Evolutionary conservation across 2,329 filamentous ascomycete genomes (phyloP).

Genomic region (Paraphoma chrysanthemicola): DNA sequence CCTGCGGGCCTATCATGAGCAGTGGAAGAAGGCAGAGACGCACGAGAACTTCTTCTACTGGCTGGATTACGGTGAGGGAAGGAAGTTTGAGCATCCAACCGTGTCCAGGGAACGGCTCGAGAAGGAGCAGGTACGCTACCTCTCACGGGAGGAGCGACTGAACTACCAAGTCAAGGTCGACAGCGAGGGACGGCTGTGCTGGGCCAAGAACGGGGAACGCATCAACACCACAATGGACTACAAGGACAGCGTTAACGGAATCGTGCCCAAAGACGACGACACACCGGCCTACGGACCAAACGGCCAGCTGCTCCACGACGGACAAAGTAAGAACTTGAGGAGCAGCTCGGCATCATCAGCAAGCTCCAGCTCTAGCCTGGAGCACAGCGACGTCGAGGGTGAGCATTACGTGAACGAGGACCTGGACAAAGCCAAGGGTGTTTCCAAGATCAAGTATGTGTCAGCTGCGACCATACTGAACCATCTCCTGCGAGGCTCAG

Average conservation of each 20-base stretch:
- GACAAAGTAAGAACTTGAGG: slow-evolving; percentile 29
- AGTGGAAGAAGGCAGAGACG: slow-evolving; percentile 80
- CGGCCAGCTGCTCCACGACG: slow-evolving; percentile 29
- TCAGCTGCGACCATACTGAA: slow-evolving; percentile 78
- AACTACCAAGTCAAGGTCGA: slow-evolving; percentile 83
- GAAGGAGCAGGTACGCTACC: slow-evolving; percentile 80
- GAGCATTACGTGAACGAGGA: slow-evolving; percentile 71
- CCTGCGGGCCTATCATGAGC: slow-evolving; percentile 78
- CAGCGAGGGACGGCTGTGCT: slow-evolving; percentile 75
- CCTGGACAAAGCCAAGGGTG: slow-evolving; percentile 66
- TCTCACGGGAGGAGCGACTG: slow-evolving; percentile 81
- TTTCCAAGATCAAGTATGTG: slow-evolving; percentile 69
- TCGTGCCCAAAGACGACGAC: slow-evolving; percentile 52
- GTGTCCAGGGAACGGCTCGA: slow-evolving; percentile 79
- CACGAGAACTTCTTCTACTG: slow-evolving; percentile 94
- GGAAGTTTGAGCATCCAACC: slow-evolving; percentile 69
- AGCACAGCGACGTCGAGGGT: slow-evolving; percentile 65
- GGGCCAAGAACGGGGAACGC: slow-evolving; percentile 80
- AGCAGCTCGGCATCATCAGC: slow-evolving; percentile 32
- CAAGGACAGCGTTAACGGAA: slow-evolving; percentile 78
- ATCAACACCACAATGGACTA: slow-evolving; percentile 79
- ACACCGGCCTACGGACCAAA: slow-evolving; percentile 51
- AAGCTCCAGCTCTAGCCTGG: slow-evolving; percentile 45
- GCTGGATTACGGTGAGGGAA: slow-evolving; percentile 83
- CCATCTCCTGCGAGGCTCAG: slow-evolving; percentile 77